Evolutionary conservation across 148 eudicot species (phyloP).

Genomic region (Persicaria maculosa): DNA sequence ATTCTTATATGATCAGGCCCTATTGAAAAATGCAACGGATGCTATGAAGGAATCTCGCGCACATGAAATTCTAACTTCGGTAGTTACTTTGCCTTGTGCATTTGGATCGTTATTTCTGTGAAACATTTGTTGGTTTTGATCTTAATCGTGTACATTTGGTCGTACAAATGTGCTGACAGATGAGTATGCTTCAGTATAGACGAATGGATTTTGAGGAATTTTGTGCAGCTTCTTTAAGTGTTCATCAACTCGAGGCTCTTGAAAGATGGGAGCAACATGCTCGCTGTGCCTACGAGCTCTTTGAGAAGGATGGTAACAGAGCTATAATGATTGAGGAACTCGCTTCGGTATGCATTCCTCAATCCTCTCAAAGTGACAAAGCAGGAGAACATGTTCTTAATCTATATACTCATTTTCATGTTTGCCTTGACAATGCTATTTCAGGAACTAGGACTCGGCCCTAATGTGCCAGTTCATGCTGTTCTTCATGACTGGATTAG

Average conservation of each 20-base stretch:
- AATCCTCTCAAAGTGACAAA: background rate
- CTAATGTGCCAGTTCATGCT: constrained; percentile 88
- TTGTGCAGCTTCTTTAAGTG: constrained; percentile 82
- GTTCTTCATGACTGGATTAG: constrained; percentile 96
- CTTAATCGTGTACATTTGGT: background rate
- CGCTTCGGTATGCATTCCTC: constrained; percentile 59
- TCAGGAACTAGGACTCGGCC: constrained; percentile 92
- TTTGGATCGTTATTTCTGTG: background rate
- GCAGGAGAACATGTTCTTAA: no score
- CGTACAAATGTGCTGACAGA: constrained; percentile 29
- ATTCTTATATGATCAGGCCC: constrained; percentile 52
- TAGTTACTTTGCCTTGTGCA: constrained; percentile 22
- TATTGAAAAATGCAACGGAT: constrained; percentile 75
- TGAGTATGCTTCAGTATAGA: constrained; percentile 76
- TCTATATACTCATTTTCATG: background rate
- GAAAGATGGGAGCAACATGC: constrained; percentile 96
- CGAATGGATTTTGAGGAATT: constrained; percentile 92
- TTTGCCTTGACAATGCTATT: constrained; percentile 15
- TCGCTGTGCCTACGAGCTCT: constrained; percentile 80
- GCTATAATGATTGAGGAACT: constrained; percentile 82
- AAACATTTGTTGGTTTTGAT: background rate
- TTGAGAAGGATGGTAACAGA: constrained; percentile 91
- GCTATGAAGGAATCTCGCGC: constrained; percentile 94
- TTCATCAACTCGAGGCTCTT: constrained; percentile 84
- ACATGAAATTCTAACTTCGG: constrained; percentile 76